Evolutionary conservation across 140 eudicot genomes (phyloP), one percentile per base, ranked within the genome.

Genomic region (Ambrosia hybrid): DNA sequence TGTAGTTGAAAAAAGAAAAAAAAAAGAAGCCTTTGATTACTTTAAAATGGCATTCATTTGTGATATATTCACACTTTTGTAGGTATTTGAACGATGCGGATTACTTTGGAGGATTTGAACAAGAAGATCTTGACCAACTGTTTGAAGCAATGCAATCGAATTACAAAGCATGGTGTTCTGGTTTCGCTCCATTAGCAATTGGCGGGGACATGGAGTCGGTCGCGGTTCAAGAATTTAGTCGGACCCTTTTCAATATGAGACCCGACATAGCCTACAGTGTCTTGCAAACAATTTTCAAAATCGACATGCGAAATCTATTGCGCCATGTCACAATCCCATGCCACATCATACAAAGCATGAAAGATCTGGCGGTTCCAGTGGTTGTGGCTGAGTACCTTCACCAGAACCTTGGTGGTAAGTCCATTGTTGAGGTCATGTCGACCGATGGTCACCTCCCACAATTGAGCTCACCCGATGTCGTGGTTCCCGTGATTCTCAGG

Each of bases 371-470:
- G 3, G 99, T 94, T 33, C 99, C 99, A 0, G 99, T 94, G 64
- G 96, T 82, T 11, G 94, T 94, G 2, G 75, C 99, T 5, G 99
- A 94, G 80, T 90, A 79, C 79, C 90, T 94, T 52, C 97, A 94
- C 80, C 96, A 81, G 58, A 81, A 88, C 82, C 85, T 94, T 15
- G 96, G 90, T 5, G 89, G 93, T 1, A 87, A 90, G 56, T 94
- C 99, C 30, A 80, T 94, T 12, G 99, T 94, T 2, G 99, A 94
- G 87, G 96, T 94, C 34, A 90, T 94, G 95, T 73, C 85, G 5
- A 86, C 99, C 0, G 97, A 94, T 12, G 99, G 99, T 66, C 99
- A 94, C 67, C 86, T 94, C n/a, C 99, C 99, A 14, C 99, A 94
- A 68, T 65, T 94, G 76, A 94, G 99, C 85, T 94, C 97, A 10